These are phyloP conservation scores for Ogataea zsoltii DNA, from an alignment of 805 yeast genomes.

Conservation along the genomic window DNA sequence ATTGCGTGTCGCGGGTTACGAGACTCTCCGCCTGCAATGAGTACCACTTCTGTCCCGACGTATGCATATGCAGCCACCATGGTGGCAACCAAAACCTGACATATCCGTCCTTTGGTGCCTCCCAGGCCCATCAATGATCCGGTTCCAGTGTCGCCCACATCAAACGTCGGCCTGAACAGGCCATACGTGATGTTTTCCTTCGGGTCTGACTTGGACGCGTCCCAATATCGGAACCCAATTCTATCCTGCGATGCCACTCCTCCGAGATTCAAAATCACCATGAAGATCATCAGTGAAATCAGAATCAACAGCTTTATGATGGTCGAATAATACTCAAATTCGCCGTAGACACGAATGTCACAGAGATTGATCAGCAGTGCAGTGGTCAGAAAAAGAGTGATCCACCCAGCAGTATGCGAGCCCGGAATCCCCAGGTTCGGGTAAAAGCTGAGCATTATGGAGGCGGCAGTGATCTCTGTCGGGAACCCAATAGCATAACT, in stretches of 20 bases:
- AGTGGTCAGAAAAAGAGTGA: conserved; percentile 54
- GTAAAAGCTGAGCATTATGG: conserved; percentile 72
- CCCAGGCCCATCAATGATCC: conserved; percentile 57
- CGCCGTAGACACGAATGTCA: conserved; percentile 75
- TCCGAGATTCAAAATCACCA: conserved; percentile 67
- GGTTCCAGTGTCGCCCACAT: conserved; percentile 59
- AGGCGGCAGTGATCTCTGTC: conserved; percentile 78
- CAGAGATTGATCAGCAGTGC: conserved; percentile 55
- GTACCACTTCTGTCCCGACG: conserved; percentile 80
- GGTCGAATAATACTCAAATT: conserved; percentile 65
- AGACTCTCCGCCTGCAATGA: conserved; percentile 86
- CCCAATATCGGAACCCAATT: conserved; percentile 77
- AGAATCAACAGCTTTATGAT: conserved; percentile 56
- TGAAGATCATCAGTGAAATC: conserved; percentile 55
- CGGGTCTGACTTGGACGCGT: conserved; percentile 47
- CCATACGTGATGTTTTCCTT: conserved; percentile 59
- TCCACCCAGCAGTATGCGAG: conserved; percentile 64
- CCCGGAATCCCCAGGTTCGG: conserved; percentile 52
- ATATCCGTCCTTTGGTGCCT: conserved; percentile 60
- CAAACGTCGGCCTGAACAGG: conserved; percentile 71
- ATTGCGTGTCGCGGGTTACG: conserved; percentile 73
- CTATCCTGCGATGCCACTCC: conserved; percentile 44
- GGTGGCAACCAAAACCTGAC: conserved; percentile 61
- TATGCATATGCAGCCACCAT: conserved; percentile 72
- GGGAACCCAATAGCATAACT: conserved; percentile 74